Evolutionary conservation across 148 eudicot genomes (phyloP), one percentile per base, ranked within the genome.

Genomic region (Dianthus caryophyllus): DNA sequence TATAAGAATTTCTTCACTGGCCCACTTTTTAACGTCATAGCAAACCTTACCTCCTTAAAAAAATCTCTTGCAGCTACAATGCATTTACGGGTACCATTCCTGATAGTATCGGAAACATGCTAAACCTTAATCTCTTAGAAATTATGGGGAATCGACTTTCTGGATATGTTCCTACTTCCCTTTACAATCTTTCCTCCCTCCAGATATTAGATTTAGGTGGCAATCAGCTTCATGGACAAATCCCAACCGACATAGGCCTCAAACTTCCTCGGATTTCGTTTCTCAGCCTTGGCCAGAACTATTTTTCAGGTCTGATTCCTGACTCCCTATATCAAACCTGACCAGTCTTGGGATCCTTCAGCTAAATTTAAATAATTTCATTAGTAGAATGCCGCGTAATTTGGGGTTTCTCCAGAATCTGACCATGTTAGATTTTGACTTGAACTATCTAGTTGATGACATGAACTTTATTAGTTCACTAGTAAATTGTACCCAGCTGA

Each of bases 141-240:
- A 0, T 75, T 0, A 52, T 18, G 1, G 60, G 0, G 11, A 78
- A 78, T 44, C 2, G 29, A 1, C 21, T 80, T 17, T 25, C 63
- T 1, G 83, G 83, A 33, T 30, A 21, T 4, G 27, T 80, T 53
- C 77, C 84, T 25, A 5, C 64, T 1, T 71, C 79, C 15, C 46
- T 81, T 39, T 75, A 46, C 66, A 77, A 75, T 54, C 50, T 77
- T 4, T 71, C 84, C 13, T 72, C 65, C 9, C 71, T 79, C 13
- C 30, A 30, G 6, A 1, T 0, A 4, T 18, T 82, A 1, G 31
- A 52, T 0, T 31, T 76, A 18, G 1, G 21, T 20, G 30, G 14
- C 14, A 79, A 77, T 50, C 71, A 61, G 29, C 21, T 65, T 26
- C 55, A 49, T 1, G 69, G 56, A 4, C 20, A 30, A 29, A 17